A percentile compares a stretch with the other conserved stretches of the same genome.
Conservation (phyloP, 352 stramenopile genomes). For the Pythium folliculosum region DNA sequence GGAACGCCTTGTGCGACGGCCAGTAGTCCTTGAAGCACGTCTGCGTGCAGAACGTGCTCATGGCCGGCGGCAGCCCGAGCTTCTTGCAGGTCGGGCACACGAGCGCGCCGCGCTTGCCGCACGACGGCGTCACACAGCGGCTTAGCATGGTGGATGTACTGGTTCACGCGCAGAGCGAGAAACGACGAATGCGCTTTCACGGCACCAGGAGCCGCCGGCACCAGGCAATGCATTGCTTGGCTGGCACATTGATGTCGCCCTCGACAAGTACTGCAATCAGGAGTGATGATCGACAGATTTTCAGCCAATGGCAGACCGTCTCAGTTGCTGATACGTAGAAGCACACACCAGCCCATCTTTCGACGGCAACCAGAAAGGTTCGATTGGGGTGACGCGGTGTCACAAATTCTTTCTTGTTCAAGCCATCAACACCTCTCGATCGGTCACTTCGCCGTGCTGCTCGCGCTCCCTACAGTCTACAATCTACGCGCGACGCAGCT, state of each 20-base stretch:
- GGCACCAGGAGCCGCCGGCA: no score
- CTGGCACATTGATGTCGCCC: background rate
- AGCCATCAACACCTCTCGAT: background rate
- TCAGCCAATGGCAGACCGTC: background rate
- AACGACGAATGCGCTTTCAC: background rate
- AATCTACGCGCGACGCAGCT: constrained; percentile 67
- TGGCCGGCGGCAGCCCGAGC: constrained; percentile 82
- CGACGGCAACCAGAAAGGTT: no score
- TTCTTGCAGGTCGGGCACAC: constrained; percentile 92
- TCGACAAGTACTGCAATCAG: background rate
- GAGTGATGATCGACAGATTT: background rate
- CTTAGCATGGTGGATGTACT: constrained; percentile 10
- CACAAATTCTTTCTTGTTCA: background rate
- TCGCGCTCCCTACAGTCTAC: background rate
- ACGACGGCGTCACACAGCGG: constrained; percentile 70
- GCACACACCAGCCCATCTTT: no score
- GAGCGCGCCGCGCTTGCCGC: constrained; percentile 80
- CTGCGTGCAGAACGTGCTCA: constrained; percentile 93
- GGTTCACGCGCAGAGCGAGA: background rate
- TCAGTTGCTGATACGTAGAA: background rate
- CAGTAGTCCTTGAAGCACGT: constrained; percentile 97
- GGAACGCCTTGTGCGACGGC: constrained; percentile 94
- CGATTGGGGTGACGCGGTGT: no score
- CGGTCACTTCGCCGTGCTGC: background rate
- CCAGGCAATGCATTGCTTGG: background rate